Percentiles rank a stretch among this genome's conserved stretches.
These are phyloP conservation scores for Davidsoniella neocaledoniae DNA, from an alignment of 2,329 filamentous ascomycete species.

Conservation along the genomic window DNA sequence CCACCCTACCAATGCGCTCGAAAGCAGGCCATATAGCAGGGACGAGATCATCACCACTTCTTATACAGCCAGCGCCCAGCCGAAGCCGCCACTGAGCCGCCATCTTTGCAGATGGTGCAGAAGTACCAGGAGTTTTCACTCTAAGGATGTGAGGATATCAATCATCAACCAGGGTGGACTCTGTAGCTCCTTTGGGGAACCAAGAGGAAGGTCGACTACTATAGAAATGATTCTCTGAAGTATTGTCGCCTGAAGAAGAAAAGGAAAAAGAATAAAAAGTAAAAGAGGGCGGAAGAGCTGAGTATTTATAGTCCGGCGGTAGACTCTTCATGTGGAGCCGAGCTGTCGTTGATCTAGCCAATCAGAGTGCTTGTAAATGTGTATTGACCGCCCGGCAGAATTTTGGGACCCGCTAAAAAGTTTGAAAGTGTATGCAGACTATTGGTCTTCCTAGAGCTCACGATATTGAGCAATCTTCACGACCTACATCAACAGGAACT, in stretches of 20 bases:
- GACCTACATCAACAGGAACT: conserved; percentile 7
- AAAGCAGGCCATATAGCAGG: conserved; percentile 54
- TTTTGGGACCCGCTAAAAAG: conserved; percentile 10
- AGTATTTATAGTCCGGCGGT: conserved; percentile 6
- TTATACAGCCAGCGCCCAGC: conserved; percentile 43
- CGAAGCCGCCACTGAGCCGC: conserved; percentile 23
- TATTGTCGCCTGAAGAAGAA: conserved; percentile 14
- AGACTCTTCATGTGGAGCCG: not conserved
- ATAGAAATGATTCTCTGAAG: conserved; percentile 83
- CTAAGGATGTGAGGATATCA: conserved; percentile 73
- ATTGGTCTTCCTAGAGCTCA: conserved; percentile 3
- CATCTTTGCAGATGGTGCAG: conserved; percentile 45
- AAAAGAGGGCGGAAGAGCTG: not conserved
- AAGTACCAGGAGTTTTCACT: conserved; percentile 57
- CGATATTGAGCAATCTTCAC: not conserved
- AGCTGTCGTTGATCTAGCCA: no score
- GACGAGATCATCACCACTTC: conserved; percentile 92
- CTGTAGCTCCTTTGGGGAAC: conserved; percentile 85
- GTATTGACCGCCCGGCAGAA: conserved; percentile 14
- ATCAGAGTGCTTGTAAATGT: no score
- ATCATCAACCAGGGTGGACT: conserved; percentile 93
- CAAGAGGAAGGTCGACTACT: conserved; percentile 84
- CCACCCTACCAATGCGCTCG: conserved; percentile 63
- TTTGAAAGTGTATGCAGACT: conserved; percentile 8
- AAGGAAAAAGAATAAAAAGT: conserved; percentile 5